phyloP scores from a whole-genome alignment of 176 grass and related monocot genomes.

The Bothriochloa decipiens region DNA sequence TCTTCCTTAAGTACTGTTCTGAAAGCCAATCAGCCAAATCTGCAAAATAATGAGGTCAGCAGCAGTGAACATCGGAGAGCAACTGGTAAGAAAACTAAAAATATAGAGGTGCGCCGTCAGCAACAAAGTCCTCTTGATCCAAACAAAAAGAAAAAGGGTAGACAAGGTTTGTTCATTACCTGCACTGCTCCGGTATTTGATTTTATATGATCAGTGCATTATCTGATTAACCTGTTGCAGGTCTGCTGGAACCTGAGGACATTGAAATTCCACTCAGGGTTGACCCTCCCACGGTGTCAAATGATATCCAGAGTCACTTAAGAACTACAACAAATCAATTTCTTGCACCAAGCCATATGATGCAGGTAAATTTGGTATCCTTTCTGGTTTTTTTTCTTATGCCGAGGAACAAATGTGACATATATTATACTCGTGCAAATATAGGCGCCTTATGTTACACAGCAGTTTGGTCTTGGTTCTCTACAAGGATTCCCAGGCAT shows the following conservation, averaged over 20 bases:
- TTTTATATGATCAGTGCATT: constrained; percentile 24
- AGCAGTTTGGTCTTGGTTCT: constrained; percentile 77
- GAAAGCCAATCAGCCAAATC: constrained; percentile 66
- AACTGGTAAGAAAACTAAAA: constrained; percentile 73
- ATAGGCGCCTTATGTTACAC: constrained; percentile 70
- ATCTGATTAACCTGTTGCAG: constrained; percentile 45
- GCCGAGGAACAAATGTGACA: constrained; percentile 2
- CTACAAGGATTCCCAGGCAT: constrained; percentile 82
- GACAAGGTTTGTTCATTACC: constrained; percentile 52
- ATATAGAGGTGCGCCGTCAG: constrained; percentile 39
- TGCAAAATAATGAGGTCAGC: constrained; percentile 55
- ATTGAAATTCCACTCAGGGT: constrained; percentile 50
- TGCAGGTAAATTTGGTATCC: constrained; percentile 64
- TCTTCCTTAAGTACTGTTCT: constrained; percentile 48
- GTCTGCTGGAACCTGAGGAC: constrained; percentile 58
- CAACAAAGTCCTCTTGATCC: constrained; percentile 59
- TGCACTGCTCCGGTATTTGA: constrained; percentile 28
- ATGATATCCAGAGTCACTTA: constrained; percentile 67
- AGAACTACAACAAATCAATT: constrained; percentile 68
- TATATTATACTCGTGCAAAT: constrained; percentile 36
- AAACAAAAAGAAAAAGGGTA: constrained; percentile 68
- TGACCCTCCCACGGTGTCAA: constrained; percentile 46
- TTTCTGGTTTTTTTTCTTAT: background rate
- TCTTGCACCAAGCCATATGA: constrained; percentile 64
- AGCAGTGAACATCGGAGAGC: constrained; percentile 51